Evolutionary conservation across 805 yeast genomes (phyloP), one percentile per base, ranked within the genome.

Genomic region (Yarrowia osloensis): DNA sequence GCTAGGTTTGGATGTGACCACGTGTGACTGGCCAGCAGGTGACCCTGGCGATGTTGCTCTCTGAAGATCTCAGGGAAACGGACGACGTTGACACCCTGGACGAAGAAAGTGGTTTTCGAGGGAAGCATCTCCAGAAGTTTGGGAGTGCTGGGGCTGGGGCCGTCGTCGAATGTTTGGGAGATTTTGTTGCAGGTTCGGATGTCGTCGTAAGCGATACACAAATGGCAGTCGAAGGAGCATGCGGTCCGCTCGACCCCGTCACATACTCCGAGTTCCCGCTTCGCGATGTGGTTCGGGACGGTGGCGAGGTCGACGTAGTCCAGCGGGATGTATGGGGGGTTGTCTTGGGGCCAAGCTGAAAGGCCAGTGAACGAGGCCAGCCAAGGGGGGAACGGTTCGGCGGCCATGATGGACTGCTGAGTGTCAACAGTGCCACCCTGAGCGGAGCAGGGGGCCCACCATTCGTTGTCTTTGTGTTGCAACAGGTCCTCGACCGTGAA

Each of bases 151-250:
- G 85, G 85, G 0, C 93, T 83, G 1, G 99, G 99, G 0, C 99
- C 98, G 75, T 94, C 98, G 75, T 94, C 99, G 77, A 94, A 94
- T 0, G 96, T 88, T 77, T 94, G 98, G 0, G 93, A 85, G 42
- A 94, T 79, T 55, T 80, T 79, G 2, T 87, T 84, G 75, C 98
- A 93, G 0, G 94, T 85, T 71, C 80, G 83, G 5, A 89, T 86
- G 74, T 93, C 98, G 76, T 89, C 95, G 40, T 79, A 82, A 26
- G 86, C 85, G 29, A 87, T 85, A 78, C 97, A 93, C 70, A 87
- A 85, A 75, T 82, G 84, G 75, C 98, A 93, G 75, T 92, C 97
- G 78, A 90, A 93, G 0, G 97, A 88, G 73, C 98, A 93, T 33
- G 82, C 80, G 19, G 77, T 78, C 66, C 86, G 80, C 33, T 79